Conservation (phyloP, 768 basidiomycete genomes). For the Xanthoconium stramineum region DNA sequence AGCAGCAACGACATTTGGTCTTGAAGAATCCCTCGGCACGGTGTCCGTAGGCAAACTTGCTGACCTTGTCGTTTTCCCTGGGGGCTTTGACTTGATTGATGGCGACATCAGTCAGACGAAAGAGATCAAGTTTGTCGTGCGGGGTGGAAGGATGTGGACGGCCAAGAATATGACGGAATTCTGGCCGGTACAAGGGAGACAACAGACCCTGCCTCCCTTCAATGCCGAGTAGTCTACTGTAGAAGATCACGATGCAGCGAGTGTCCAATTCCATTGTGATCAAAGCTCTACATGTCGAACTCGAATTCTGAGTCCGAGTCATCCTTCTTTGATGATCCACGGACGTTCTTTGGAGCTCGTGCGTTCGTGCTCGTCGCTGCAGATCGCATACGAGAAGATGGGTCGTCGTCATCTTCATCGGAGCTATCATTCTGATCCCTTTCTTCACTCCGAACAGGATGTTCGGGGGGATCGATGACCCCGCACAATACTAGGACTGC, state of each 20-base stretch:
- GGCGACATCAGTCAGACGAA: slow-evolving; percentile 49
- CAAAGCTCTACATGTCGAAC: slow-evolving; percentile 52
- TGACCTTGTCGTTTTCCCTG: slow-evolving; percentile 65
- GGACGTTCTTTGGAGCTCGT: slow-evolving; percentile 52
- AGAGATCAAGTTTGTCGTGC: slow-evolving; percentile 53
- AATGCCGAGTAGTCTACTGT: slow-evolving; percentile 40
- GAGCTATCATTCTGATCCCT: slow-evolving; percentile 39
- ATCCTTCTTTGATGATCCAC: slow-evolving; percentile 46
- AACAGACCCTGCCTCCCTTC: slow-evolving; percentile 53
- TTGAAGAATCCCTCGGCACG: slow-evolving; percentile 59
- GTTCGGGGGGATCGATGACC: slow-evolving; percentile 59
- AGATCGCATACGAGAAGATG: slow-evolving; percentile 55
- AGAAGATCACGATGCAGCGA: neutral
- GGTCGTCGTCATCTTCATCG: slow-evolving; percentile 46
- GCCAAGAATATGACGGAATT: slow-evolving; percentile 64
- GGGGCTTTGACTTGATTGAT: slow-evolving; percentile 53
- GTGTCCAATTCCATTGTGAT: neutral
- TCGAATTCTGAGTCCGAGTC: slow-evolving; percentile 82
- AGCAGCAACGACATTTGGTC: slow-evolving; percentile 63
- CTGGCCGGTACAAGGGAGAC: slow-evolving; percentile 65
- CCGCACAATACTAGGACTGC: slow-evolving; percentile 62
- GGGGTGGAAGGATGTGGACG: slow-evolving; percentile 71
- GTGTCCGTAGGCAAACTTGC: slow-evolving; percentile 66
- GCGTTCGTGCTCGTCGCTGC: slow-evolving; percentile 55
- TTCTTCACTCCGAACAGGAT: slow-evolving; percentile 29